Evolutionary conservation across 805 yeast species (phyloP).

Genomic region (Metschnikowia matae): DNA sequence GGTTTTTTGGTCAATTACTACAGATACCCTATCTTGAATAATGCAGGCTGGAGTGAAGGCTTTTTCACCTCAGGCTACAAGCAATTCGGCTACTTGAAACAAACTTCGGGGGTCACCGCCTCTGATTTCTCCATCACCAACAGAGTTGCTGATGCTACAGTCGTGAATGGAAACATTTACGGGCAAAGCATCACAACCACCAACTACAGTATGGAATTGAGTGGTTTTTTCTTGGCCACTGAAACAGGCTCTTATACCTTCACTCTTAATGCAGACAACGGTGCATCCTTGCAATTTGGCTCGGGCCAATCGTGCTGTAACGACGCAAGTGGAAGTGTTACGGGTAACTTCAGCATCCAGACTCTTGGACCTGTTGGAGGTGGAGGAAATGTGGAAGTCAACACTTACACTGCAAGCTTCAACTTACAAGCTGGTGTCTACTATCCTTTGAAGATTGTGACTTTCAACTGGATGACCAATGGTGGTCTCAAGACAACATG

Average conservation of each 20-base stretch:
- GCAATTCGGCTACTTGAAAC: not conserved
- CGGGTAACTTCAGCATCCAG: constrained; percentile 9
- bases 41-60: constrained; percentile 1
- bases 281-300: constrained; percentile 16
- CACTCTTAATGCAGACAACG: constrained; percentile 14
- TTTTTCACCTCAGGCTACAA: constrained; percentile 3
- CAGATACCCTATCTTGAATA: constrained; percentile 1
- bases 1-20: constrained; percentile 10
- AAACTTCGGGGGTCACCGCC: not conserved
- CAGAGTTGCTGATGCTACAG: not conserved
- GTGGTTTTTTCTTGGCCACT: constrained; percentile 13
- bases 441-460: constrained; percentile 15
- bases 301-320: constrained; percentile 13
- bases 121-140: not conserved
- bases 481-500: constrained; percentile 9
- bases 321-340: constrained; percentile 13
- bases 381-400: constrained; percentile 4
- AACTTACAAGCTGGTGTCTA: constrained; percentile 8
- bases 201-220: constrained; percentile 5
- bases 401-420: constrained; percentile 6
- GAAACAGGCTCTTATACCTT: constrained; percentile 12
- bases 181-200: constrained; percentile 4
- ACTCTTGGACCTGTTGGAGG: constrained; percentile 14
- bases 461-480: constrained; percentile 16
- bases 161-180: not conserved